phyloP scores from a whole-genome alignment of 495 filamentous ascomycete species.

The Neurospora intermedia region DNA sequence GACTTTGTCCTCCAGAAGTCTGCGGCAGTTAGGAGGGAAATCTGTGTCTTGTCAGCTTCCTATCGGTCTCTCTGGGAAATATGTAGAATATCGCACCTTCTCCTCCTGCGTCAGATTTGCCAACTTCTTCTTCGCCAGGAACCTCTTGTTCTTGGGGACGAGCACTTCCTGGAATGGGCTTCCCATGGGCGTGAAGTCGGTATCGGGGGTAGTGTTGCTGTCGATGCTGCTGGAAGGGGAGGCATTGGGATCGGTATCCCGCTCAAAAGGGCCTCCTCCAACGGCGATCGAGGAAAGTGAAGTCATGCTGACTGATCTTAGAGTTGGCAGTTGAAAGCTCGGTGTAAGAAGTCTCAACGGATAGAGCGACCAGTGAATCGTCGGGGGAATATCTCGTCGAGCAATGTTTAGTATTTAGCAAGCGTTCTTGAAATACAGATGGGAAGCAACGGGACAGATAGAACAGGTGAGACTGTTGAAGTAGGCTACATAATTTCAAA shows the following conservation, averaged over 20 bases:
- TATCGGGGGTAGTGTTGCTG: constrained; percentile 36
- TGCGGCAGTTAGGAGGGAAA: constrained; percentile 50
- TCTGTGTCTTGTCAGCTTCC: constrained; percentile 29
- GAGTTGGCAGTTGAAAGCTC: constrained; percentile 4
- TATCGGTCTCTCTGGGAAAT: neutral
- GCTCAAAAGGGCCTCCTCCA: constrained; percentile 2
- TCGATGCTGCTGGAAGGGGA: constrained; percentile 31
- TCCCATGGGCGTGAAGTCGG: constrained; percentile 39
- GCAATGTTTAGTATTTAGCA: neutral
- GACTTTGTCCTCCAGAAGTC: constrained; percentile 73
- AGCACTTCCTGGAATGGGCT: constrained; percentile 30
- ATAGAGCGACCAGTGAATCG: neutral
- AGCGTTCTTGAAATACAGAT: neutral
- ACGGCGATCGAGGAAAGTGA: neutral
- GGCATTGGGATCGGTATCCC: constrained; percentile 26
- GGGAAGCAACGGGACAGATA: neutral
- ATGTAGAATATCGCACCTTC: constrained; percentile 30
- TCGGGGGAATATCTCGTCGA: neutral
- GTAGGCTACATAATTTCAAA: neutral
- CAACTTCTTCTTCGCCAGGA: constrained; percentile 30
- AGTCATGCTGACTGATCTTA: constrained; percentile 8
- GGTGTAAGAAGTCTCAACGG: neutral
- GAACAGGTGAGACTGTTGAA: neutral
- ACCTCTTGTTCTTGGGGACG: constrained; percentile 21
- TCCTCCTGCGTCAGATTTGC: constrained; percentile 40